A percentile compares a stretch with the other conserved stretches of the same genome.
Conservation (phyloP, 192 early-diverging fungal species). For the Coemansia sp. region DNA sequence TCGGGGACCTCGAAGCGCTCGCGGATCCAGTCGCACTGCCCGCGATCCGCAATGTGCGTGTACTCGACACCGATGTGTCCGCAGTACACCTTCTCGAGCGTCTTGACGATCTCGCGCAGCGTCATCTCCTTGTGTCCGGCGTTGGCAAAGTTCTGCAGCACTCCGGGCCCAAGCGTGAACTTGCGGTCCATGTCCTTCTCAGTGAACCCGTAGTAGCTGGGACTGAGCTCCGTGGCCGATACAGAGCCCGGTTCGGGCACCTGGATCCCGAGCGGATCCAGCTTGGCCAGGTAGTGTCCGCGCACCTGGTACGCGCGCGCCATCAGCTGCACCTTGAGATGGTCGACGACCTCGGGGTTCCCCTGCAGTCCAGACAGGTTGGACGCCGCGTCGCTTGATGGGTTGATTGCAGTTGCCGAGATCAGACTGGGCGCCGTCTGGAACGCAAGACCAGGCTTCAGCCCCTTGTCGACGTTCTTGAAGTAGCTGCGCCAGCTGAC, state of each 20-base stretch:
- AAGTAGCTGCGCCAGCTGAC: slow-evolving; percentile 98
- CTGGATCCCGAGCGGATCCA: slow-evolving; percentile 92
- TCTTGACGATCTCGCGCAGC: slow-evolving; percentile 86
- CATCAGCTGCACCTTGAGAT: slow-evolving; percentile 97
- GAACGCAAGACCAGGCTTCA: slow-evolving; percentile 71
- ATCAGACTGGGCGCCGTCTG: slow-evolving; percentile 79
- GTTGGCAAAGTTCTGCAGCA: slow-evolving; percentile 82
- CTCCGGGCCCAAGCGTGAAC: slow-evolving; percentile 92
- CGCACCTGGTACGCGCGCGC: slow-evolving; percentile 95
- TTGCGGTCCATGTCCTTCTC: slow-evolving; percentile 90
- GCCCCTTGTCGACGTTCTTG: slow-evolving; percentile 69
- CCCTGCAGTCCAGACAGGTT: slow-evolving; percentile 55
- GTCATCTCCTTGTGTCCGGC: slow-evolving; percentile 73
- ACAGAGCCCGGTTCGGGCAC: slow-evolving; percentile 54
- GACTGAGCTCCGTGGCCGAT: slow-evolving; percentile 79
- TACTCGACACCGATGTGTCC: slow-evolving; percentile 96
- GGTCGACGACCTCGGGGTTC: slow-evolving; percentile 84
- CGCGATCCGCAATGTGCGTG: slow-evolving; percentile 96
- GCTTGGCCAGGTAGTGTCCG: slow-evolving; percentile 92
- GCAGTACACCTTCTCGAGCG: slow-evolving; percentile 84
- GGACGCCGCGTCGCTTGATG: slow-evolving; percentile 57
- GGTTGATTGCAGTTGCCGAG: slow-evolving; percentile 62
- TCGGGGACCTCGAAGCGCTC: slow-evolving; percentile 86
- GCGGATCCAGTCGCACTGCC: slow-evolving; percentile 96
- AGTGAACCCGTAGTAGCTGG: slow-evolving; percentile 90